Evolutionary conservation across 345 rosid genomes (phyloP), one percentile per base, ranked within the genome.

Genomic region (Salix koriyanagi): DNA sequence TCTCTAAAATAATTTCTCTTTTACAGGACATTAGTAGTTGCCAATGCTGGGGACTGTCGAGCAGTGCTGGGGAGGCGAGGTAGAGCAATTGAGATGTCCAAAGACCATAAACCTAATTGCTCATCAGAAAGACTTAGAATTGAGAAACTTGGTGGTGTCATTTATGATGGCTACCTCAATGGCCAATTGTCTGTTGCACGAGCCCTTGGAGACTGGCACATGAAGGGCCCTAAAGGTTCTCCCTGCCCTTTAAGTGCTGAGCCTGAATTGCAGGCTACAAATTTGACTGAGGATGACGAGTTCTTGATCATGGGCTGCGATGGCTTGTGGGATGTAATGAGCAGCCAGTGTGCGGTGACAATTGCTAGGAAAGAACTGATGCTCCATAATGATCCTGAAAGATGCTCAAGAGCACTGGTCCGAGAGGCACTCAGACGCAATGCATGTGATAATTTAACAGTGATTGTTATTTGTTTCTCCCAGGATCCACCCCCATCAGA

Each of bases 251-350:
- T 96, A 21, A 96, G 90, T 62, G 92, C 98, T 4, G 99, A 96
- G 81, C 98, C 97, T 0, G 99, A 96, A 81, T 73, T 96, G 83
- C 91, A 90, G 81, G 96, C 90, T 81, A 73, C 85, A 6, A 79
- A 83, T 50, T 77, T 96, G 69, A 86, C 89, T 0, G 98, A 91
- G 76, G 99, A 96, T 4, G 99, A 96, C 52, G 99, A 96, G 88
- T 96, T 93, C 91, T 84, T 93, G 87, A 89, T 96, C 75, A 90
- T 95, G 90, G 99, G 98, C 44, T 91, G 99, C 65, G 99, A 95
- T 71, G 99, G 99, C 78, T 82, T 95, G 77, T 95, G 99, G 99
- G 99, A 95, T 85, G 99, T 95, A 46, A 95, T 93, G 97, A 95
- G 91, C 82, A 96, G 99, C 74, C 97, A 96, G 78, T 89, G 91